Evolutionary conservation across 78 protist genomes (phyloP).

Genomic region (Monocercomonoides exilis): DNA sequence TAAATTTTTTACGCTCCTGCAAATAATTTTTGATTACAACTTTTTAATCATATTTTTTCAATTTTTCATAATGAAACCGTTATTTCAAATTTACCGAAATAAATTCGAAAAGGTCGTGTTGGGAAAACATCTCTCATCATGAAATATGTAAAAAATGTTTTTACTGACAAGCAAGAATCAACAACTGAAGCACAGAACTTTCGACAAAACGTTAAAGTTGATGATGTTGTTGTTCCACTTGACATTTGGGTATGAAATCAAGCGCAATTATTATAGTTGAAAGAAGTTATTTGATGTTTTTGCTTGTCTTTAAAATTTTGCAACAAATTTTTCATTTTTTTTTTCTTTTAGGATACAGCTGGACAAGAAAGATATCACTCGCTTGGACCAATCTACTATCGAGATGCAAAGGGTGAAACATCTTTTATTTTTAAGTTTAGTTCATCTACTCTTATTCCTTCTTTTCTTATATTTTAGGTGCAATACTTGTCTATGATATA

Average conservation of each 20-base stretch:
- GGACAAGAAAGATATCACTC: conserved; percentile 32
- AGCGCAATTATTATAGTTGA: neutral
- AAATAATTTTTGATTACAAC: neutral
- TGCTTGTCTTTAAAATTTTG: too few relatives aligned
- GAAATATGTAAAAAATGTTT: conserved; percentile 15
- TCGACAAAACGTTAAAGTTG: conserved; percentile 9
- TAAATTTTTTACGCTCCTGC: neutral
- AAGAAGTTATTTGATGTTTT: neutral
- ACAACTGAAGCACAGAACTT: conserved; percentile 33
- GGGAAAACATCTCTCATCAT: conserved; percentile 32
- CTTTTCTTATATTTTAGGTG: too few relatives aligned
- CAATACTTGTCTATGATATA: conserved; percentile 42
- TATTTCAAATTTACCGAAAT: neutral
- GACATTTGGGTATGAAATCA: conserved; percentile 28
- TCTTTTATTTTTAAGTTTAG: neutral
- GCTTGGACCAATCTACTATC: conserved; percentile 33
- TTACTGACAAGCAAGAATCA: conserved; percentile 20
- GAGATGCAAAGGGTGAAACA: conserved; percentile 15
- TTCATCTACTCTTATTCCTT: too few relatives aligned
- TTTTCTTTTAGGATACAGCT: conserved; percentile 34
- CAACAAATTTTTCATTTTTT: neutral
- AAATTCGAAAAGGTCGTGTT: conserved; percentile 25
- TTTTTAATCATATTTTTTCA: neutral
- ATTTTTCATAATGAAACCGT: neutral
- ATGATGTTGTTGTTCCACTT: conserved; percentile 20